Base-by-base conservation (phyloP, 2,329 filamentous ascomycete genomes). In the Pezicula rhizophila region DNA sequence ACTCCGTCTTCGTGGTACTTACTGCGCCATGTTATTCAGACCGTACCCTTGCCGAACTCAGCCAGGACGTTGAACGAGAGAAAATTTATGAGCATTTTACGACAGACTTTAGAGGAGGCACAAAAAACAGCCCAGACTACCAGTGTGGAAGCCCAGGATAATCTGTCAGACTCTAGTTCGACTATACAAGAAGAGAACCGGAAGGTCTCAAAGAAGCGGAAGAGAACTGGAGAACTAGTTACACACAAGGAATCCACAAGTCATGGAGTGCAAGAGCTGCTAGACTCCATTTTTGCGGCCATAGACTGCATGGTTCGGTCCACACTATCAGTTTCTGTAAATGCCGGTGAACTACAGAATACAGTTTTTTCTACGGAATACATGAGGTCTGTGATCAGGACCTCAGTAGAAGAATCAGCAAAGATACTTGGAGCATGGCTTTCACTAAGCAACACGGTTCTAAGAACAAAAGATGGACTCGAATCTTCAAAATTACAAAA, bases 11-110 rank as follows among this genome's bases (percentile, higher is more conserved):
- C 78, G 8, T 85, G 81, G 86, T 72, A 70, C 26, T 74, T 89
- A 33, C 64, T 90, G 20, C 71, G 73, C 40, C 76, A 75, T 50
- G 71, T 85, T 42, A 75, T 88, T 47, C 70, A 74, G 44, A 70
- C 80, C n/a, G 79, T 92, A 15, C 84, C 87, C 0, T 70, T 82
- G 0, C 82, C 85, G 41, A 83, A 80, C 10, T 72, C 88, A 20
- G 86, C 87, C 8, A 82, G 82, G 50, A 81, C 86, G 4, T 73
- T 95, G 6, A 82, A 80, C 18, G 83, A 90, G 50, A 75, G 84
- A 49, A 77, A 80, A 41, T 88, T 95, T 46, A 68, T 87, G 31
- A 67, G 69, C 1, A 77, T 89, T 8, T 64, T 95, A 38, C 80
- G 84, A 57, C 77, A 80, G 57, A 79, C 84, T 0, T 67, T 90